Evolutionary conservation across 495 filamentous ascomycete species (phyloP).

Genomic region (Lepidopterella palustris): DNA sequence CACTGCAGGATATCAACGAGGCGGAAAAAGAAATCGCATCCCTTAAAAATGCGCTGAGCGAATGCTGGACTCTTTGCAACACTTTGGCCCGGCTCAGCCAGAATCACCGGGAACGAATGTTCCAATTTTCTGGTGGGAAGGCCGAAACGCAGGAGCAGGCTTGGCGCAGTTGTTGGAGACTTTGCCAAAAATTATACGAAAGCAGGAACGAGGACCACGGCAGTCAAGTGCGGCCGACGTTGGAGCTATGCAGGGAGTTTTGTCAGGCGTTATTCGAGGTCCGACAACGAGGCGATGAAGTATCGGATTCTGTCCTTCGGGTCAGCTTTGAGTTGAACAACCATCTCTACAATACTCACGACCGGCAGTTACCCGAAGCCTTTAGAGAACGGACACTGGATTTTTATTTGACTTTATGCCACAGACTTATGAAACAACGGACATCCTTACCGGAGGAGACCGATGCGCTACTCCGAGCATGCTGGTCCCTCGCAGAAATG

Average conservation of each 20-base stretch:
- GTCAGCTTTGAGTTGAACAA: conserved; percentile 95
- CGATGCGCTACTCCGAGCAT: conserved; percentile 74
- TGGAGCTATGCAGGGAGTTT: conserved; percentile 86
- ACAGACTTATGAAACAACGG: conserved; percentile 89
- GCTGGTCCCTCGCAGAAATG: conserved; percentile 90
- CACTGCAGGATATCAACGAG: conserved; percentile 37
- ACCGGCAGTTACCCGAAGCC: conserved; percentile 74
- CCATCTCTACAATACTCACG: conserved; percentile 86
- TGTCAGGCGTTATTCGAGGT: conserved; percentile 87
- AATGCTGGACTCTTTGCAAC: conserved; percentile 94
- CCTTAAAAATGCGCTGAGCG: conserved; percentile 68
- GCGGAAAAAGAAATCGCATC: conserved; percentile 62
- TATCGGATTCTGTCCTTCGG: conserved; percentile 73
- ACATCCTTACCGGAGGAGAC: conserved; percentile 69
- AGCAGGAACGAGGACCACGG: conserved; percentile 65
- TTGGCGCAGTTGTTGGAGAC: conserved; percentile 86
- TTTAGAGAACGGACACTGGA: conserved; percentile 86
- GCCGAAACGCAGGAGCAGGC: conserved; percentile 73
- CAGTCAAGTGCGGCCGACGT: conserved; percentile 65
- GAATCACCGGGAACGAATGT: conserved; percentile 72
- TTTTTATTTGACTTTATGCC: conserved; percentile 89
- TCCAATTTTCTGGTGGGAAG: conserved; percentile 56
- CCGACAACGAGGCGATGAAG: conserved; percentile 64
- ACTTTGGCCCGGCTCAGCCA: conserved; percentile 80
- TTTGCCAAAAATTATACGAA: conserved; percentile 83